Conservation (phyloP, 768 basidiomycete species). For the Termitomyces bulborhizus region DNA sequence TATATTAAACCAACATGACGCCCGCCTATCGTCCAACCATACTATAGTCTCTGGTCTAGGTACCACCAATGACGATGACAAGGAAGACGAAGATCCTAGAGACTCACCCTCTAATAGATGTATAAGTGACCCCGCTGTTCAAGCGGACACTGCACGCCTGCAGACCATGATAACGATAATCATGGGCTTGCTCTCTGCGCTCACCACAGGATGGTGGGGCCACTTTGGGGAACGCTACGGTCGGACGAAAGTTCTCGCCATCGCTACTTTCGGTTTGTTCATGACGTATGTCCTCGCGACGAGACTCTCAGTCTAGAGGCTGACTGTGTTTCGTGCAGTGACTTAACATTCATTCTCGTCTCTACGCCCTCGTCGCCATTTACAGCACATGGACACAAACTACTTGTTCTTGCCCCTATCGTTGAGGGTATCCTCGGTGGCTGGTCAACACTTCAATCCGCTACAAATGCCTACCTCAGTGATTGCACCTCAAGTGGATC, state of each 20-base stretch:
- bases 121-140: constrained; percentile 49
- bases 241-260: constrained; percentile 69
- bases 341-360: constrained; percentile 77
- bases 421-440: constrained; percentile 84
- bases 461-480: constrained; percentile 76
- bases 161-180: constrained; percentile 73
- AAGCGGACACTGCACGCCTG: constrained; percentile 62
- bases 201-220: constrained; percentile 91
- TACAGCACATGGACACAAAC: constrained; percentile 62
- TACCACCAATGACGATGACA: constrained; percentile 15
- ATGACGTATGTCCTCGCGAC: constrained; percentile 25
- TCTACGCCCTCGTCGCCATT: constrained; percentile 62
- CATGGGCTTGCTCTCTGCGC: constrained; percentile 74
- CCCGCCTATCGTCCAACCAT: constrained; percentile 3
- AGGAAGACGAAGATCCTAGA: constrained; percentile 28
- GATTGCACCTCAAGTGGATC: constrained; percentile 86
- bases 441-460: constrained; percentile 70
- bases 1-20: constrained; percentile 19
- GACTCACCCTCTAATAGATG: constrained; percentile 33
- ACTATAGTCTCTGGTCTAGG: constrained; percentile 2
- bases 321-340: constrained; percentile 36
- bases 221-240: constrained; percentile 75
- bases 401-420: constrained; percentile 74
- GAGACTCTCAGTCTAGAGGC: not conserved
- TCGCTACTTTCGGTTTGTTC: constrained; percentile 56